A percentile compares a stretch with the other conserved stretches of the same genome.
Evolutionary conservation across 2,329 filamentous ascomycete genomes (phyloP).

Genomic region (Ophiostoma triangulosporum): DNA sequence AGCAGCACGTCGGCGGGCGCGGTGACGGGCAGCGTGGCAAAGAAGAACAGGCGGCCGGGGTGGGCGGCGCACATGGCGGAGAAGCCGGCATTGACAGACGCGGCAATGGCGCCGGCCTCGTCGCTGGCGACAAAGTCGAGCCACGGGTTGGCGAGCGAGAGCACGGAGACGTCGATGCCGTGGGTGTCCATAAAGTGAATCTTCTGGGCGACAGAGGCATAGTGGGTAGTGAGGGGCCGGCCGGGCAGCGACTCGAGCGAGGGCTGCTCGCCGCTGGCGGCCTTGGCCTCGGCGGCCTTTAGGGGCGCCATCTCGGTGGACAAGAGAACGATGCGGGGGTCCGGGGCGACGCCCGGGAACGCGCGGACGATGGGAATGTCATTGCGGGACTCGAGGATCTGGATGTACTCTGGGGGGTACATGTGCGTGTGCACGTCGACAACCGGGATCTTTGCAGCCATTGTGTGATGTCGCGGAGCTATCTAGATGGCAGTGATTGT

Average conservation of each 20-base stretch:
- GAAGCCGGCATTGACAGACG: constrained; percentile 64
- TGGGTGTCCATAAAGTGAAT: constrained; percentile 81
- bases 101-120: constrained; percentile 50
- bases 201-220: constrained; percentile 68
- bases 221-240: constrained; percentile 70
- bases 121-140: constrained; percentile 61
- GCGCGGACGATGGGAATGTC: constrained; percentile 58
- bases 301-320: constrained; percentile 29
- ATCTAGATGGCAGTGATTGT: background rate
- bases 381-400: constrained; percentile 43
- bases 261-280: constrained; percentile 28
- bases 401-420: constrained; percentile 51
- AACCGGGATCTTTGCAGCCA: constrained; percentile 19
- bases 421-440: constrained; percentile 60
- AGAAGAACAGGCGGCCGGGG: constrained; percentile 62
- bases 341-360: constrained; percentile 33
- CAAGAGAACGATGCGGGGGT: constrained; percentile 54
- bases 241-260: constrained; percentile 46
- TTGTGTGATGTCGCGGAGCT: background rate
- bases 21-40: constrained; percentile 67
- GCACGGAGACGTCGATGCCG: constrained; percentile 66
- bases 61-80: constrained; percentile 54
- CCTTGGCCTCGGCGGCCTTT: constrained; percentile 32
- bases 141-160: constrained; percentile 89
- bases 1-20: constrained; percentile 49